phyloP scores from a whole-genome alignment of 2,329 filamentous ascomycete species.

The Blastomyces gilchristii region DNA sequence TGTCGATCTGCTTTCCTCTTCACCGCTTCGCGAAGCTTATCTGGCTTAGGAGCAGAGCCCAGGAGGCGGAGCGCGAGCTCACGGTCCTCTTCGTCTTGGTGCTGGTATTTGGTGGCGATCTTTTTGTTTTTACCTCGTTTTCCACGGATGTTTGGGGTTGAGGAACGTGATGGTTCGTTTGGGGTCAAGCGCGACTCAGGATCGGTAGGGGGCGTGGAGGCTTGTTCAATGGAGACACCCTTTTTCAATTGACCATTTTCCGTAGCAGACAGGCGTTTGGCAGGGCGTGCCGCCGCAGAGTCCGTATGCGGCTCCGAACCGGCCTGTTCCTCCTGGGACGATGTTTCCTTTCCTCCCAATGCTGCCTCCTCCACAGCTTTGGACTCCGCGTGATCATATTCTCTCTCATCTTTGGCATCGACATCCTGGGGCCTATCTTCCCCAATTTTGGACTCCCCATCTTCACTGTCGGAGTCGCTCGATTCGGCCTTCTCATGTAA shows the following conservation, averaged over 20 bases:
- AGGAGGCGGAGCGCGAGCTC: slow-evolving; percentile 73
- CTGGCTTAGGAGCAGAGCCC: slow-evolving; percentile 49
- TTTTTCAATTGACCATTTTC: slow-evolving; percentile 33
- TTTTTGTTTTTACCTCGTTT: slow-evolving; percentile 79
- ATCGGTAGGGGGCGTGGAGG: slow-evolving; percentile 11
- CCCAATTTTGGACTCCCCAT: background rate
- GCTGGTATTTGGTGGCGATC: slow-evolving; percentile 75
- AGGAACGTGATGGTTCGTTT: slow-evolving; percentile 16
- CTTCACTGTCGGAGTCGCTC: background rate
- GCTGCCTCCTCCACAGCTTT: slow-evolving; percentile 15
- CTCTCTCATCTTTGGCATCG: slow-evolving; percentile 14
- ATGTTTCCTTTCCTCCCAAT: slow-evolving; percentile 25
- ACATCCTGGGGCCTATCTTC: background rate
- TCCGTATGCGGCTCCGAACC: slow-evolving; percentile 15
- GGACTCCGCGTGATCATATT: slow-evolving; percentile 20
- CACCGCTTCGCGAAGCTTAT: slow-evolving; percentile 48
- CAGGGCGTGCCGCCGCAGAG: slow-evolving; percentile 15
- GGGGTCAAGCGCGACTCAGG: slow-evolving; percentile 15
- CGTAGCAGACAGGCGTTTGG: slow-evolving; percentile 32
- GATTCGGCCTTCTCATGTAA: background rate
- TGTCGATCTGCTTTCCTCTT: slow-evolving; percentile 55
- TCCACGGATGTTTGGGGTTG: slow-evolving; percentile 45
- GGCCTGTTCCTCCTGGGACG: slow-evolving; percentile 13
- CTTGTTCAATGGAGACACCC: slow-evolving; percentile 21
- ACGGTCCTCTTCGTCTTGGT: slow-evolving; percentile 92